Evolutionary conservation across 2,329 filamentous ascomycete genomes (phyloP).

Genomic region (Aspergillus piperis): DNA sequence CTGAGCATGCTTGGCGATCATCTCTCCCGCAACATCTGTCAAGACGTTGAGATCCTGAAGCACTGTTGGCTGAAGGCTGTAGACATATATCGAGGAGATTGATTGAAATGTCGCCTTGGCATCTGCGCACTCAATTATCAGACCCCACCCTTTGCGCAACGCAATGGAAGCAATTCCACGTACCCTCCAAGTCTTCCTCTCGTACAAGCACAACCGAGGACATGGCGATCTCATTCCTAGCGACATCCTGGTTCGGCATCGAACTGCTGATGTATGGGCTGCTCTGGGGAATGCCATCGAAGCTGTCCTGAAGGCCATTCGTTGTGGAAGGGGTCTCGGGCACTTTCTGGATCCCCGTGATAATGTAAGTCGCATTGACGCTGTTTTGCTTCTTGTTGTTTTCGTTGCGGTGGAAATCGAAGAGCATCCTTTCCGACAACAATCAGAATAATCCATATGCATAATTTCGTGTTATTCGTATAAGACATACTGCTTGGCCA

Average conservation of each 20-base stretch:
- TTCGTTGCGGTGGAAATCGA: conserved; percentile 77
- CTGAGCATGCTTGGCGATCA: conserved; percentile 56
- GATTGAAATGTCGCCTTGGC: conserved; percentile 67
- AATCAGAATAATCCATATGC: conserved; percentile 22
- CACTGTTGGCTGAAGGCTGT: conserved; percentile 74
- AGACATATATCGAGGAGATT: conserved; percentile 81
- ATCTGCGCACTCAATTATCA: conserved; percentile 48
- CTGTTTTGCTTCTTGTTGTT: conserved; percentile 72
- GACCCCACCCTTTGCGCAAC: background rate
- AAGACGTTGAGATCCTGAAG: conserved; percentile 72
- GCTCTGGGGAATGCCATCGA: conserved; percentile 63
- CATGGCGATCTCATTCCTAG: conserved; percentile 55
- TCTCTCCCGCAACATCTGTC: conserved; percentile 67
- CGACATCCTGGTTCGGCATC: conserved; percentile 55
- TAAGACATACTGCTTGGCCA: conserved; percentile 76
- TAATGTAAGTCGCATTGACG: conserved; percentile 88
- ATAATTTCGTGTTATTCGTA: background rate
- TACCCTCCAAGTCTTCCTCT: conserved; percentile 73
- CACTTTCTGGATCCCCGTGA: conserved; percentile 67
- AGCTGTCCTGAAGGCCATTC: conserved; percentile 47
- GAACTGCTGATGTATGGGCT: conserved; percentile 70
- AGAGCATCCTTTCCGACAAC: conserved; percentile 67
- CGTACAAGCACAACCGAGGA: conserved; percentile 66
- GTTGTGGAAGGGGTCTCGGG: conserved; percentile 30
- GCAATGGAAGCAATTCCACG: conserved; percentile 12